A percentile compares a stretch with the other conserved stretches of the same genome.
Conservation (phyloP, 306 rosid genomes). For the Malus asiatica region DNA sequence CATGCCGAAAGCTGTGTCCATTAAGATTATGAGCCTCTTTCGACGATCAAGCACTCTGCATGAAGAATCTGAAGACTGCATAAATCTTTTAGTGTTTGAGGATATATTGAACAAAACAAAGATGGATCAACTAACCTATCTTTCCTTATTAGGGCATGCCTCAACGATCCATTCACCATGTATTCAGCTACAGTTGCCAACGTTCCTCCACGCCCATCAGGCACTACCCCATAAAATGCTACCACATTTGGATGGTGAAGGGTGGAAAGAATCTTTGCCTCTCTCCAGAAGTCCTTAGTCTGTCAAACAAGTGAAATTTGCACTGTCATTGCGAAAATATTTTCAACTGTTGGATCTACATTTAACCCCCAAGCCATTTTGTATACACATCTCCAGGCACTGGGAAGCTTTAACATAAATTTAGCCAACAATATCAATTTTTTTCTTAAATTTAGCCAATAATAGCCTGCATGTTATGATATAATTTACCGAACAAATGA, state of each 20-base stretch:
- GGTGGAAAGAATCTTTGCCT: slow-evolving; percentile 82
- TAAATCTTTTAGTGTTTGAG: slow-evolving; percentile 3
- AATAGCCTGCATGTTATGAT: background rate
- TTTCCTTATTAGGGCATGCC: slow-evolving; percentile 66
- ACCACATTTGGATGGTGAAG: slow-evolving; percentile 98
- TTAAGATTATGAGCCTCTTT: slow-evolving; percentile 70
- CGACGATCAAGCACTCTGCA: slow-evolving; percentile 85
- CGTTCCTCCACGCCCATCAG: slow-evolving; percentile 79
- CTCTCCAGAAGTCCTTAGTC: slow-evolving; percentile 94
- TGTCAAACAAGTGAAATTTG: slow-evolving; percentile 21
- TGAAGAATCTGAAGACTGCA: slow-evolving; percentile 17
- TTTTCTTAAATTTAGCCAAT: background rate
- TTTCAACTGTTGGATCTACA: background rate
- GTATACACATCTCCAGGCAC: background rate
- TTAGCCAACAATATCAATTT: background rate
- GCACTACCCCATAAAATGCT: slow-evolving; percentile 92
- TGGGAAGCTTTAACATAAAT: slow-evolving; percentile 7
- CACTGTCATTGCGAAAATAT: background rate
- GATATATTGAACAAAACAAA: slow-evolving; percentile 1
- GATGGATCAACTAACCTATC: slow-evolving; percentile 43
- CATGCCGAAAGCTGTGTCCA: slow-evolving; percentile 98
- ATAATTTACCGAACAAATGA: background rate
- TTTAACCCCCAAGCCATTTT: background rate
- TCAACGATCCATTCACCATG: slow-evolving; percentile 91
- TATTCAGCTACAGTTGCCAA: slow-evolving; percentile 88